Evolutionary conservation across 176 grass and related monocot species (phyloP).

Genomic region (Poa annua): DNA sequence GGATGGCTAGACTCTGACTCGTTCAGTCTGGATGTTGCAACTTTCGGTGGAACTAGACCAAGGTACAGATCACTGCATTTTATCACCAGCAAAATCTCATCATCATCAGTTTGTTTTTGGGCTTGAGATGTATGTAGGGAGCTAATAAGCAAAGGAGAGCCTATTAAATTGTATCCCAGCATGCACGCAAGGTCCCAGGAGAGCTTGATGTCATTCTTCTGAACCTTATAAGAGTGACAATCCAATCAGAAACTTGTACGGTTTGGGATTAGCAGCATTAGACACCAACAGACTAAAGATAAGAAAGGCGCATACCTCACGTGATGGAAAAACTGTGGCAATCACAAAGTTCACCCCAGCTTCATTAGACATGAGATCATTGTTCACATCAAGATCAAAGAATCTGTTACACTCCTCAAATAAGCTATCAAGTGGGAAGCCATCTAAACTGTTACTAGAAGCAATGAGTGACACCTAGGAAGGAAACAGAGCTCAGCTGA

Average conservation of each 20-base stretch:
- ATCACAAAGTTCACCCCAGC: conserved; percentile 67
- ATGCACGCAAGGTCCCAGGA: conserved; percentile 87
- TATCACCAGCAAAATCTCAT: conserved; percentile 40
- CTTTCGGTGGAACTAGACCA: conserved; percentile 53
- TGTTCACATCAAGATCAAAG: conserved; percentile 60
- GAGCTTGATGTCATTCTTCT: conserved; percentile 77
- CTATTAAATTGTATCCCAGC: conserved; percentile 60
- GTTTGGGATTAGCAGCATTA: conserved; percentile 28
- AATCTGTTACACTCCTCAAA: conserved; percentile 50
- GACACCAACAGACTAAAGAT: conserved; percentile 19
- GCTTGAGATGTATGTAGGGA: conserved; percentile 48
- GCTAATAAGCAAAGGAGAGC: conserved; percentile 61
- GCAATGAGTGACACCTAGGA: conserved; percentile 68
- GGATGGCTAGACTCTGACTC: conserved; percentile 17
- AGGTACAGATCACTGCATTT: conserved; percentile 77
- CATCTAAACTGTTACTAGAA: conserved; percentile 27
- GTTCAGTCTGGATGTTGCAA: conserved; percentile 33
- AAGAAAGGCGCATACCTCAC: conserved; percentile 49
- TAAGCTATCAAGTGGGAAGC: conserved; percentile 54
- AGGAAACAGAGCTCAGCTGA: conserved; percentile 34
- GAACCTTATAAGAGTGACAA: conserved; percentile 51
- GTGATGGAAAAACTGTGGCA: conserved; percentile 71
- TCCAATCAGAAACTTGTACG: conserved; percentile 20
- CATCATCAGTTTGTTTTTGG: conserved; percentile 25
- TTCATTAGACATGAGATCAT: conserved; percentile 46